phyloP scores from a whole-genome alignment of 2,329 filamentous ascomycete genomes.

The Orbilia javanica region DNA sequence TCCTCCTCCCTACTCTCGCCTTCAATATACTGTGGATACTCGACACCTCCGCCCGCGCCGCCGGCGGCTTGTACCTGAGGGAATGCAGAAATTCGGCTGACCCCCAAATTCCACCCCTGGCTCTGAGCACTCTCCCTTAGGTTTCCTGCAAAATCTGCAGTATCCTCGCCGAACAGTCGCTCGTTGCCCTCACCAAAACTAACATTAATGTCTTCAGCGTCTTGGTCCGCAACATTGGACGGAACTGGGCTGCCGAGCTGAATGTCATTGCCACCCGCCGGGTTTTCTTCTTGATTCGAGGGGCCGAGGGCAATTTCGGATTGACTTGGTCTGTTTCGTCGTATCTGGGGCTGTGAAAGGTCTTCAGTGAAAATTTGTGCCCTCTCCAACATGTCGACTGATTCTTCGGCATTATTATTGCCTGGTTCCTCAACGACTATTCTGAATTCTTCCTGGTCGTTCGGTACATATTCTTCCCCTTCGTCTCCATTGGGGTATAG shows the following conservation, averaged over 20 bases:
- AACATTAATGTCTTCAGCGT: not conserved
- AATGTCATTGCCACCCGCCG: not conserved
- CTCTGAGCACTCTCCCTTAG: not conserved
- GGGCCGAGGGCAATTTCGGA: not conserved
- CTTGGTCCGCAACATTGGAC: not conserved
- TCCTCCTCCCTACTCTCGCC: not conserved
- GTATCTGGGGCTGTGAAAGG: not conserved
- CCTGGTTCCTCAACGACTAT: not conserved
- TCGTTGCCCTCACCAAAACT: slow-evolving; percentile 25
- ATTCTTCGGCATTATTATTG: not conserved
- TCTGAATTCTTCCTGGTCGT: no score
- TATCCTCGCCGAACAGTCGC: slow-evolving; percentile 1
- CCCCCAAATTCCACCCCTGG: not conserved
- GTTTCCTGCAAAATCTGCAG: not conserved
- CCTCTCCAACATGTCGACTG: not conserved
- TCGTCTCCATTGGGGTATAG: slow-evolving; percentile 6
- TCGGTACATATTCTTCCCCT: not conserved
- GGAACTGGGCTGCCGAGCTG: not conserved
- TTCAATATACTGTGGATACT: not conserved
- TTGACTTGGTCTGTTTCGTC: not conserved
- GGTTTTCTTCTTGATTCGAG: not conserved
- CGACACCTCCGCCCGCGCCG: not conserved
- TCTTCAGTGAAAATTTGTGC: not conserved
- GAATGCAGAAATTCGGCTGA: slow-evolving; percentile 17
- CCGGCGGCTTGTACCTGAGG: not conserved